Evolutionary conservation across 768 basidiomycete species (phyloP), one percentile per base, ranked within the genome.

Genomic region (Trichaptum fuscoviolaceum): DNA sequence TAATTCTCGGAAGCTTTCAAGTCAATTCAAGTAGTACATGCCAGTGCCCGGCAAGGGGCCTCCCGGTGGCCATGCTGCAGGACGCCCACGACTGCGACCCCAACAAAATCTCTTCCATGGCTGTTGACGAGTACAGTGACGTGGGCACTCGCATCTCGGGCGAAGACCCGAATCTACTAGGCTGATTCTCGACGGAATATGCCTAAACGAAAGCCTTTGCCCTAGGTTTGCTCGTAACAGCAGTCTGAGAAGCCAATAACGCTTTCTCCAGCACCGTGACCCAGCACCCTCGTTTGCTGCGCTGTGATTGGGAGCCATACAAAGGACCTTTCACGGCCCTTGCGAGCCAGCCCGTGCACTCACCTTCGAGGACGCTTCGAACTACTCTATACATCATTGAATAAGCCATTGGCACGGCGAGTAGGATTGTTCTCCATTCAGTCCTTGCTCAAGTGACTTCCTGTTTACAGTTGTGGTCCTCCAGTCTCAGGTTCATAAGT

Each of bases 361-460:
- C 42, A 52, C 42, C 42, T 52, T 52, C 42, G 15, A 52, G 42
- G 20, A 52, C 20, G 20, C 42, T 52, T 52, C 42, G 42, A 52
- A 52, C 42, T 52, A 52, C 42, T 52, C 42, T 52, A 52, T 52
- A 52, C 42, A 52, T 52, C 42, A 52, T 52, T 52, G 42, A 52
- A 52, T 52, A 2, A 52, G 42, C 42, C 42, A 30, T 8, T 30
- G 30, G 30, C 30, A 52, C 42, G 42, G 42, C 42, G 42, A 12
- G 42, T 52, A 6, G 42, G 42, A 30, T 52, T 52, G 42, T 52
- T 52, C 42, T 52, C 42, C 42, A 52, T 52, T 52, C 42, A 52
- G 42, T 52, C 42, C 5, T 52, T 52, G 42, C 42, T 52, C 42
- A 52, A 52, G 42, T 52, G 42, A 52, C 42, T 52, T 52, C 20